Evolutionary conservation across 1,284 basidiomycete genomes (phyloP), one percentile per base, ranked within the genome.

Genomic region (Rhodotorula sp.): DNA sequence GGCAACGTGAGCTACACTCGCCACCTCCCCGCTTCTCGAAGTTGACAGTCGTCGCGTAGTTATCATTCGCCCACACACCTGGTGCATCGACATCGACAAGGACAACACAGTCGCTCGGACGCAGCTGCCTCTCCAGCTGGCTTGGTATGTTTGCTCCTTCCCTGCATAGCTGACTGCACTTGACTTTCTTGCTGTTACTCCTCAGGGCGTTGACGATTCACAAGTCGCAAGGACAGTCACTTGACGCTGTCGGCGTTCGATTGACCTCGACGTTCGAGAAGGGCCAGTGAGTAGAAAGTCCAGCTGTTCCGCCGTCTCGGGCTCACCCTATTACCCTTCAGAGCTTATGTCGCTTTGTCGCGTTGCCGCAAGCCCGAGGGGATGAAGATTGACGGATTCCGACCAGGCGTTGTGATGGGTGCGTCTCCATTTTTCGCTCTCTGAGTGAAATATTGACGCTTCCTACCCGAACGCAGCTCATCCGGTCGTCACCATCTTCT

Each of bases 41-140:
- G 5, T 30, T 51, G 48, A 62, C 32, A 2, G n/a, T 11, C 20
- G 7, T 6, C 20, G 22, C 13, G 2, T 39, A 71, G 68, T 68
- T 7, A 51, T 72, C 46, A 60, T 76, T 27, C 36, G 61, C 30
- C 75, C 75, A 8, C 66, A 73, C 34, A 66, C 68, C n/a, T 76
- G 76, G 76, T 69, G 62, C 27, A 66, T 77, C 47, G 73, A 76
- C 48, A 59, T 77, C 48, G 76, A 77, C 62, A 56, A 65, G 46
- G 32, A 64, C 6, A 70, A 74, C 52, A 66, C 66, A 9, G 70
- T 76, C 22, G 70, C 65, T 13, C 57, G 76, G 20, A 74, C 76
- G 24, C 76, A 77, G 55, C 56, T 77, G 2, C 76, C 76, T 19
- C 56, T 77, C 4, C 59, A 64, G 19, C 62, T 76, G 24, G 76